These are phyloP conservation scores for Penicillium canariense DNA, from an alignment of 495 filamentous ascomycete genomes.

Conservation along the genomic window DNA sequence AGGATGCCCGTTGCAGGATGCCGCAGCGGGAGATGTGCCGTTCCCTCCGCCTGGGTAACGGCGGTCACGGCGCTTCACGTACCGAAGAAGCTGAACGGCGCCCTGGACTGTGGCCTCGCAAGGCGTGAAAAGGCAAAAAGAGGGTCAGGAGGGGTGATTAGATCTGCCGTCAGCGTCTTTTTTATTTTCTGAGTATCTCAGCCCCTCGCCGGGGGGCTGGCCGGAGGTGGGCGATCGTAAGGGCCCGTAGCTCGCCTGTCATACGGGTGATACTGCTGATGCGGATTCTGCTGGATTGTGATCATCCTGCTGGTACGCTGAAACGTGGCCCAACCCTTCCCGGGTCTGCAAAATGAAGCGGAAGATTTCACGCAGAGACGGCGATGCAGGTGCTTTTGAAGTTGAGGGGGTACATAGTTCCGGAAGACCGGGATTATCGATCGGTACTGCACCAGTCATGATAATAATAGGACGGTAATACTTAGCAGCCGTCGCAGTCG, in stretches of 20 bases:
- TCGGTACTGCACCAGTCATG: too few species aligned
- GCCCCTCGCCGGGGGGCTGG: background rate
- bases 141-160: background rate
- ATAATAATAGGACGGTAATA: too few species aligned
- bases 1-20: background rate
- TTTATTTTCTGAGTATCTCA: background rate
- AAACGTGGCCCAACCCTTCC: background rate
- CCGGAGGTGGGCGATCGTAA: too few species aligned
- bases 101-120: too few species aligned
- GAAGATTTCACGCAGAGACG: background rate
- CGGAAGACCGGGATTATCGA: too few species aligned
- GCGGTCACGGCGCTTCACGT: background rate
- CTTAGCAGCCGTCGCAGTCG: too few species aligned
- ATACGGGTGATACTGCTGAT: too few species aligned
- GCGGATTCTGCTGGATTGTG: too few species aligned
- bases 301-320: background rate
- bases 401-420: too few species aligned
- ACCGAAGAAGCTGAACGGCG: background rate
- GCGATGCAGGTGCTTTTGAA: background rate
- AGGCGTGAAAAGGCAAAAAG: background rate
- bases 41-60: background rate
- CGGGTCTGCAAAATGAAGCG: background rate
- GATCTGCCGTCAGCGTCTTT: background rate
- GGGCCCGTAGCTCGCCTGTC: too few species aligned
- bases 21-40: background rate